phyloP scores from a whole-genome alignment of 176 grass and related monocot species.

The Phyllostachys edulis region DNA sequence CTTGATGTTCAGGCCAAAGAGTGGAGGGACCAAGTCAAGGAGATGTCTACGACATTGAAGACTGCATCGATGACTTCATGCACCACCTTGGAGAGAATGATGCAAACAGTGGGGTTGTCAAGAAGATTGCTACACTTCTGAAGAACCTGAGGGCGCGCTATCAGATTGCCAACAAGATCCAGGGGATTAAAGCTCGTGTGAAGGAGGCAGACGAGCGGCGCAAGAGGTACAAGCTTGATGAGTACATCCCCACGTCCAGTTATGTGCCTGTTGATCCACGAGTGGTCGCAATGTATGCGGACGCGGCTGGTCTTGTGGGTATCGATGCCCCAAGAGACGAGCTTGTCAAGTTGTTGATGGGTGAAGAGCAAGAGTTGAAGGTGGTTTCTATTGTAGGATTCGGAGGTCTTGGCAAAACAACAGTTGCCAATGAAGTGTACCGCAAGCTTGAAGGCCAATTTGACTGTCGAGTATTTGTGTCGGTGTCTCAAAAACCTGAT shows the following conservation, averaged over 20 bases:
- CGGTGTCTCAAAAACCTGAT: conserved; percentile 3
- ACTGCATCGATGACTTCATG: background rate
- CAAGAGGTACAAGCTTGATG: background rate
- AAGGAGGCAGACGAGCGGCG: background rate
- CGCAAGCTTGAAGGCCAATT: background rate
- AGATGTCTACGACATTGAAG: background rate
- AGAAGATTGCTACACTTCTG: background rate
- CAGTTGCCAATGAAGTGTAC: conserved; percentile 7
- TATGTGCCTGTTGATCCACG: background rate
- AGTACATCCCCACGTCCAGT: background rate
- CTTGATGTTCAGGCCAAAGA: background rate
- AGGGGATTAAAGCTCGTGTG: background rate
- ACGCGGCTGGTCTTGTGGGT: background rate
- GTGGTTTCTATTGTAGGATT: background rate
- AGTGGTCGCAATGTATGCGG: background rate
- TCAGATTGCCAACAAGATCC: background rate
- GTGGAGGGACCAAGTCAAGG: background rate
- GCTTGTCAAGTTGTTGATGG: background rate
- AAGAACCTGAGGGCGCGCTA: background rate
- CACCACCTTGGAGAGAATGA: background rate
- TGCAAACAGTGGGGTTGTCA: too few species aligned
- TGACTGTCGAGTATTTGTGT: background rate
- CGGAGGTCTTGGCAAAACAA: conserved; percentile 11
- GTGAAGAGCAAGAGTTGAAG: background rate
- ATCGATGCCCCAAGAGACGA: background rate